phyloP scores from a whole-genome alignment of 441 rosid species.

The Gossypium davidsonii region DNA sequence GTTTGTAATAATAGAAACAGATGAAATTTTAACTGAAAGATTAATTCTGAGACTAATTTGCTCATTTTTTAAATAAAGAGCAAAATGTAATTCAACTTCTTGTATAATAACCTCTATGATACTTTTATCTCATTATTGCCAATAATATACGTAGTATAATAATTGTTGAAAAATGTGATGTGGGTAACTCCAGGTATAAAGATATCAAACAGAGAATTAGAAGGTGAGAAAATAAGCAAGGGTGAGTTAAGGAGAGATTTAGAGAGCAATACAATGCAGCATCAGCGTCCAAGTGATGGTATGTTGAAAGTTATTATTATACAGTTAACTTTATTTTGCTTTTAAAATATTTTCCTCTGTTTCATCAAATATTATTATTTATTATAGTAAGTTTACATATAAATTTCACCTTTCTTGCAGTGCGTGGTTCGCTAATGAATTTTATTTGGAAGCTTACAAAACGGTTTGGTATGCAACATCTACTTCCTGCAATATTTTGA shows the following conservation, averaged over 20 bases:
- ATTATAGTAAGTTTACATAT: background rate
- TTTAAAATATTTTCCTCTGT: background rate
- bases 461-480: background rate
- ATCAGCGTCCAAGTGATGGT: background rate
- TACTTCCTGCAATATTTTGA: background rate
- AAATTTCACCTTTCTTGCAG: background rate
- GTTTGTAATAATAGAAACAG: too few relatives aligned
- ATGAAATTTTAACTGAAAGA: too few relatives aligned
- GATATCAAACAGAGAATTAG: background rate
- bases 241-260: background rate
- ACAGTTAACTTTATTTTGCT: background rate
- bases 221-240: background rate
- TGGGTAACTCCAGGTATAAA: constrained; percentile 1
- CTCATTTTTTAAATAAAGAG: too few relatives aligned
- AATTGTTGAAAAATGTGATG: background rate
- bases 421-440: background rate
- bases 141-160: background rate
- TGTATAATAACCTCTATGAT: too few relatives aligned
- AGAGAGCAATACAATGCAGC: background rate
- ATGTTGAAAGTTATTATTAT: background rate
- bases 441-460: background rate
- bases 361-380: background rate
- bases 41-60: too few relatives aligned
- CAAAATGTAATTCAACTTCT: too few relatives aligned
- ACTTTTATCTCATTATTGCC: background rate